Conservation (phyloP, 164 flowering plant genomes). For the Hamamelis virginiana region DNA sequence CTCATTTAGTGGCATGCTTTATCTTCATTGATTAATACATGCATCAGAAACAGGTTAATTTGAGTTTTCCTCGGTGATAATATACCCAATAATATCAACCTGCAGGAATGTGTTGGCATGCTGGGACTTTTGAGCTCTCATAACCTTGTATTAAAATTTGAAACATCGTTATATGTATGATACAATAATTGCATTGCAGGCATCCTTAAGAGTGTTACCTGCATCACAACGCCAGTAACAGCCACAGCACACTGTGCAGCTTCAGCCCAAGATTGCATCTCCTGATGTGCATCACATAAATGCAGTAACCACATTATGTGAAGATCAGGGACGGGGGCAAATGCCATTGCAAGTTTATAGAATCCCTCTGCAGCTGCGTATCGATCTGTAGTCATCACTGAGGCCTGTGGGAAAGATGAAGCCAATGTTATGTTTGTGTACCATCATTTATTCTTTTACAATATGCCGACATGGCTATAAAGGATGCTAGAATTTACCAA, state of each 20-base stretch:
- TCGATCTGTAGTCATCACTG: conserved; percentile 81
- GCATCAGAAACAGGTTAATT: too few relatives aligned
- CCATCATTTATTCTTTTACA: background rate
- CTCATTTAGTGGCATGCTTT: too few relatives aligned
- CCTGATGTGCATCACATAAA: conserved; percentile 98
- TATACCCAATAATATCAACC: too few relatives aligned
- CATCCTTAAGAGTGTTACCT: conserved; percentile 42
- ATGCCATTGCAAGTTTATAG: conserved; percentile 91
- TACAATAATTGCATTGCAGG: background rate
- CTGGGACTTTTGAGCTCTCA: too few relatives aligned
- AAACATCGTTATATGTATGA: background rate
- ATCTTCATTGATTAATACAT: too few relatives aligned
- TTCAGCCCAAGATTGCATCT: conserved; percentile 99
- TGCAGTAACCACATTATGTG: conserved; percentile 99
- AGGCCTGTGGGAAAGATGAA: conserved; percentile 45
- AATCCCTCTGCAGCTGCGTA: conserved; percentile 98
- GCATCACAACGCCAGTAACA: conserved; percentile 99
- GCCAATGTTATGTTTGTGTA: background rate
- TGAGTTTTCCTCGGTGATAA: too few relatives aligned
- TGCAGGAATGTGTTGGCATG: too few relatives aligned
- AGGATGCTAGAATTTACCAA: conserved; percentile 46
- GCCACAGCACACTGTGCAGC: conserved; percentile 99
- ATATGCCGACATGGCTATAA: background rate
- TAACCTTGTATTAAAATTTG: too few relatives aligned
- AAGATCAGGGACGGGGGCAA: conserved; percentile 99